Evolutionary conservation across 164 flowering plant genomes (phyloP).

Genomic region (Piper betle): DNA sequence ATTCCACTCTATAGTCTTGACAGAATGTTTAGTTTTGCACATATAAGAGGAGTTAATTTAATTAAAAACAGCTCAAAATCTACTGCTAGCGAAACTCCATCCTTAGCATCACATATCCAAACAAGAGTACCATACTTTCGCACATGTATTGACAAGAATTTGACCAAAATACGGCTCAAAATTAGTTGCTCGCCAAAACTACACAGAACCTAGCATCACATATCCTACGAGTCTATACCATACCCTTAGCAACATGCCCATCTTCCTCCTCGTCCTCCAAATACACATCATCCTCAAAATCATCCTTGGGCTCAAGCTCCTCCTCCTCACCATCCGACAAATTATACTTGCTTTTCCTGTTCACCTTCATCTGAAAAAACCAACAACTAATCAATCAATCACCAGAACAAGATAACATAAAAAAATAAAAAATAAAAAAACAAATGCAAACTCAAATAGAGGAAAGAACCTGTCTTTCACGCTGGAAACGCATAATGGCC

Average conservation of each 20-base stretch:
- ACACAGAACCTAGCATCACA: not conserved
- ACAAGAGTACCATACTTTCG: too few relatives aligned
- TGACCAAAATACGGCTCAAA: too few relatives aligned
- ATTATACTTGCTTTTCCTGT: constrained; percentile 61
- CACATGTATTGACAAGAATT: too few relatives aligned
- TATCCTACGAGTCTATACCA: constrained; percentile 1
- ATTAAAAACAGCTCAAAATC: too few relatives aligned
- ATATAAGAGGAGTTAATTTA: too few relatives aligned
- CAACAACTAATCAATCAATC: not conserved
- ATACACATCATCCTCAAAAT: constrained; percentile 66
- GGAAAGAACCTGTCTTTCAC: constrained; percentile 53
- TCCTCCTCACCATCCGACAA: constrained; percentile 94
- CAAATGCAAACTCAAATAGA: not conserved
- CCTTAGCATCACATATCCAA: too few relatives aligned
- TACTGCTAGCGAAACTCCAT: too few relatives aligned
- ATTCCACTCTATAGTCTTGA: too few relatives aligned
- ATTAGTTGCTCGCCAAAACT: too few relatives aligned
- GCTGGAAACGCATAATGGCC: constrained; percentile 83
- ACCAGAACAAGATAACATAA: not conserved
- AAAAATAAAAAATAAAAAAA: too few relatives aligned
- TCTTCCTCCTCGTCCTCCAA: constrained; percentile 38
- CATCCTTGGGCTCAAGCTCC: constrained; percentile 55
- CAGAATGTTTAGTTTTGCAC: too few relatives aligned
- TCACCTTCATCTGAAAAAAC: constrained; percentile 36
- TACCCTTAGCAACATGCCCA: constrained; percentile 21